These are phyloP conservation scores for Vaccinium corymbosum DNA, from an alignment of 148 eudicot species.

Conservation along the genomic window DNA sequence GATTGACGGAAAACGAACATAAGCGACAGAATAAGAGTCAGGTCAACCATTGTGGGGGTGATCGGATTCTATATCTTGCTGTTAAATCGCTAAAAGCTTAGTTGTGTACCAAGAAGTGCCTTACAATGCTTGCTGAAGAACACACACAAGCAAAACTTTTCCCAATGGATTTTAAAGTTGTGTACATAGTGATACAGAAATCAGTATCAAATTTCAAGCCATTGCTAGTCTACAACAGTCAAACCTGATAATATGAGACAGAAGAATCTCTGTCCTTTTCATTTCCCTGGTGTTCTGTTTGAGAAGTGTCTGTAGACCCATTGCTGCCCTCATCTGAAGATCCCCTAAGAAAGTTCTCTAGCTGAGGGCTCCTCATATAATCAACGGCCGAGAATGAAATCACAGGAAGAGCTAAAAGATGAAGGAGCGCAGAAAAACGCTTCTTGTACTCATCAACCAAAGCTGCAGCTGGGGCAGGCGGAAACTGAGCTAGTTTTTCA, in stretches of 20 bases:
- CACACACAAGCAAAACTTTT: background rate
- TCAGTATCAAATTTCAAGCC: background rate
- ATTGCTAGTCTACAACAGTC: constrained; percentile 8
- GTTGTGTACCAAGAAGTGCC: background rate
- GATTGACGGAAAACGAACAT: background rate
- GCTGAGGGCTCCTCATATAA: constrained; percentile 52
- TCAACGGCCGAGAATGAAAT: constrained; percentile 49
- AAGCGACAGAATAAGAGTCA: background rate
- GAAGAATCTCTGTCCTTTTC: constrained; percentile 37
- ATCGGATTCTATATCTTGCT: background rate
- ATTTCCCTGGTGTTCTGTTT: constrained; percentile 38
- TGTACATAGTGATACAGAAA: background rate
- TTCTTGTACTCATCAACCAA: constrained; percentile 68
- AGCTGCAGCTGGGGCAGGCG: constrained; percentile 46
- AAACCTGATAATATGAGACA: constrained; percentile 71
- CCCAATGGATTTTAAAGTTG: background rate
- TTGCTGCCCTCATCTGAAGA: constrained; percentile 39
- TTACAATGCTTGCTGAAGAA: background rate
- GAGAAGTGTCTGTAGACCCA: constrained; percentile 35
- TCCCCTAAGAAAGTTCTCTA: constrained; percentile 60
- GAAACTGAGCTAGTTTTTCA: constrained; percentile 73
- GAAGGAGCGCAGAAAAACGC: constrained; percentile 52
- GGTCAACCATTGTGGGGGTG: background rate
- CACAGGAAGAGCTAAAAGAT: constrained; percentile 72
- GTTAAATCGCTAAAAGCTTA: background rate